Percentiles rank a stretch among this genome's conserved stretches.
These are phyloP conservation scores for Lichtheimia ornata DNA, from an alignment of 371 early-diverging fungal genomes.

Conservation along the genomic window DNA sequence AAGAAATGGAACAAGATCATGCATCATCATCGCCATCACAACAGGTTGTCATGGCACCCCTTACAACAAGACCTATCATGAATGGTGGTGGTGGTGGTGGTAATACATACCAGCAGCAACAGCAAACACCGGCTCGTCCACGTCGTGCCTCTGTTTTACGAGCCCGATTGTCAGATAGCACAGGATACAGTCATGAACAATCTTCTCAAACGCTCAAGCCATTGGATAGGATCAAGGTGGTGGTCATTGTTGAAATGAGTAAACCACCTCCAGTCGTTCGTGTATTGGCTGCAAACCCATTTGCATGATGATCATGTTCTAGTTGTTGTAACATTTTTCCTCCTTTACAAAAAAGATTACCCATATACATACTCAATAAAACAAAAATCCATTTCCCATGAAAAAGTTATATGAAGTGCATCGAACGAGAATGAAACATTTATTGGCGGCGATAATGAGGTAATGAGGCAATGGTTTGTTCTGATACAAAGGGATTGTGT, in stretches of 20 bases:
- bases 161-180: slow-evolving; percentile 37
- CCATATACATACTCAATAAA: too few species aligned
- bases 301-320: slow-evolving; percentile 27
- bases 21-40: background rate
- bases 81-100: background rate
- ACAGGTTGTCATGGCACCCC: background rate
- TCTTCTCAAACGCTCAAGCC: slow-evolving; percentile 63
- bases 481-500: slow-evolving; percentile 3
- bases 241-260: slow-evolving; percentile 66
- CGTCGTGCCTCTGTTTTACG: slow-evolving; percentile 37
- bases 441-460: too few species aligned
- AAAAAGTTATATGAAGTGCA: too few species aligned
- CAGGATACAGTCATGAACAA: slow-evolving; percentile 43
- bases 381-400: too few species aligned
- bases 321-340: too few species aligned
- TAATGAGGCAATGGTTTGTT: background rate
- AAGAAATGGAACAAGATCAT: slow-evolving; percentile 19
- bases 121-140: slow-evolving; percentile 1
- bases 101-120: background rate
- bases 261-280: slow-evolving; percentile 71
- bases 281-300: slow-evolving; percentile 67
- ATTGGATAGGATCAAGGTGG: slow-evolving; percentile 61
- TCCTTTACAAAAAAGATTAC: too few species aligned
- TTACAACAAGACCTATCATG: background rate
- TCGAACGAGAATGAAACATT: too few species aligned